Conservation (phyloP, 495 filamentous ascomycete genomes). For the Podospora didyma region DNA sequence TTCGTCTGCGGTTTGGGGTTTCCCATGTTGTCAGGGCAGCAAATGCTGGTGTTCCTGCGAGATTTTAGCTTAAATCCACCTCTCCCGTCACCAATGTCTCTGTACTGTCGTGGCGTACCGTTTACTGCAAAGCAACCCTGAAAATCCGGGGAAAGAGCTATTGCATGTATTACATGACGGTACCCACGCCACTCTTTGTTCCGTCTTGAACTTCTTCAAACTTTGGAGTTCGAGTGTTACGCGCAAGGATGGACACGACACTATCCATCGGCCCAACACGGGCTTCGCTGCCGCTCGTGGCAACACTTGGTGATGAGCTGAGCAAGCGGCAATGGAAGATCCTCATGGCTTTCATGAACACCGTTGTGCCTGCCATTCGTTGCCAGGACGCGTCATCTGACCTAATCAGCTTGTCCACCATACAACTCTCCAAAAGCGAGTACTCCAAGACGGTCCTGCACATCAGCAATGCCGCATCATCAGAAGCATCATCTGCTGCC, state of each 20-base stretch:
- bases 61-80: too few relatives aligned
- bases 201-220: too few relatives aligned
- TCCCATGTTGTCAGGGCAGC: too few relatives aligned
- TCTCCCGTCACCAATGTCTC: too few relatives aligned
- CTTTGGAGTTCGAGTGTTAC: too few relatives aligned
- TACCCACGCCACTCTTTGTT: too few relatives aligned
- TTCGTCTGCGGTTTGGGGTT: too few relatives aligned
- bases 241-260: not conserved
- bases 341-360: conserved; percentile 20
- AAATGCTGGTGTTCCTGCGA: too few relatives aligned
- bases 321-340: conserved; percentile 11
- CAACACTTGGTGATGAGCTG: not conserved
- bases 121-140: too few relatives aligned
- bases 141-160: too few relatives aligned
- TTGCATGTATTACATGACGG: too few relatives aligned
- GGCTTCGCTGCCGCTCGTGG: not conserved
- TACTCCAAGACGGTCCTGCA: conserved; percentile 7
- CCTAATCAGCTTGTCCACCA: not conserved
- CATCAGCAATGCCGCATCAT: conserved; percentile 6
- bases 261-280: not conserved
- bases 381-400: conserved; percentile 3
- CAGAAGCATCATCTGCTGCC: conserved; percentile 13
- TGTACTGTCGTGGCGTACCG: too few relatives aligned
- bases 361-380: conserved; percentile 11
- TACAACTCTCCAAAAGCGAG: conserved; percentile 9